Conservation (phyloP, 768 basidiomycete genomes). For the Lepiota venenata region DNA sequence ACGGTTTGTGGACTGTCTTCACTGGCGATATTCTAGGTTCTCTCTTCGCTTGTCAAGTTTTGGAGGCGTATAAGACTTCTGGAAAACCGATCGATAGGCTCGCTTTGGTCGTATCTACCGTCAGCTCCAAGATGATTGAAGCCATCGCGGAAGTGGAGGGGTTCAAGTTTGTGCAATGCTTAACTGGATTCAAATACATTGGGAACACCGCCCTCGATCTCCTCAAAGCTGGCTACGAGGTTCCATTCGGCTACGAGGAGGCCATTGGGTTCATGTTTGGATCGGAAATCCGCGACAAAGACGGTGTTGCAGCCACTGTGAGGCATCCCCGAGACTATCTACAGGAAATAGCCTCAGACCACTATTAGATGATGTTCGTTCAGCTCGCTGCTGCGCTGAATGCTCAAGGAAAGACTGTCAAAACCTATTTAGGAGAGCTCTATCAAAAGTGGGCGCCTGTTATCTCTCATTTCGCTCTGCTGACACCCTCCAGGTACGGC, state of each 20-base stretch:
- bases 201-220: slow-evolving; percentile 77
- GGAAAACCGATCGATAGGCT: slow-evolving; percentile 52
- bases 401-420: slow-evolving; percentile 49
- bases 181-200: slow-evolving; percentile 92
- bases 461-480: slow-evolving; percentile 1
- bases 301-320: slow-evolving; percentile 82
- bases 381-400: slow-evolving; percentile 58
- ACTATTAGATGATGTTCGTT: slow-evolving; percentile 57
- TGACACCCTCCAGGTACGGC: slow-evolving; percentile 52
- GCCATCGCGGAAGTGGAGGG: slow-evolving; percentile 73
- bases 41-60: slow-evolving; percentile 39
- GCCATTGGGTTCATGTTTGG: slow-evolving; percentile 93
- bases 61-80: slow-evolving; percentile 39
- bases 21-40: slow-evolving; percentile 84
- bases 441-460: slow-evolving; percentile 47
- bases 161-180: slow-evolving; percentile 80
- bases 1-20: slow-evolving; percentile 65
- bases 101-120: slow-evolving; percentile 86
- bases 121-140: slow-evolving; percentile 88
- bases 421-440: slow-evolving; percentile 55
- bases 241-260: slow-evolving; percentile 87
- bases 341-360: neutral
- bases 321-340: slow-evolving; percentile 8
- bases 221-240: slow-evolving; percentile 61
- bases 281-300: slow-evolving; percentile 76